phyloP scores from a whole-genome alignment of 1,284 basidiomycete species.

The Microbotryum silenes-acaulis region DNA sequence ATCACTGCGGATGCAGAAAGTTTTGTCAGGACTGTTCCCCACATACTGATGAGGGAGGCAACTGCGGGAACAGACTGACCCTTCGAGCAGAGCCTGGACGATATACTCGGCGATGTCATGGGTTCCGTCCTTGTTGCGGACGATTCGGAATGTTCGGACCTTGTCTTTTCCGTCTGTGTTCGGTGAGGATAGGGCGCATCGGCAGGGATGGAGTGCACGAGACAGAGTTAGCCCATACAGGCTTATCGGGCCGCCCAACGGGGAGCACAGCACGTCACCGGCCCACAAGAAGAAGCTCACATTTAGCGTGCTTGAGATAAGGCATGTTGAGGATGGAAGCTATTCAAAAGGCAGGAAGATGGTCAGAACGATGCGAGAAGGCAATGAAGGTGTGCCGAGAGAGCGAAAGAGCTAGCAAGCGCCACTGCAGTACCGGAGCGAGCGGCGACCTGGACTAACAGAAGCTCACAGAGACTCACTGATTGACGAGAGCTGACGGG shows the following conservation, averaged over 20 bases:
- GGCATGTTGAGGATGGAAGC: not conserved
- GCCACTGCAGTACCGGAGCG: too few relatives aligned
- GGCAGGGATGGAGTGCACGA: not conserved
- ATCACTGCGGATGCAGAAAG: conserved; percentile 5
- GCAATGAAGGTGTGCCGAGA: too few relatives aligned
- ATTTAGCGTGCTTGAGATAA: conserved; percentile 19
- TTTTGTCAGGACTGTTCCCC: conserved; percentile 25
- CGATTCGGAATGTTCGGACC: conserved; percentile 72
- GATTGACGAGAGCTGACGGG: too few relatives aligned
- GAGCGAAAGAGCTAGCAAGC: too few relatives aligned
- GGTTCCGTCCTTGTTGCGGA: conserved; percentile 49
- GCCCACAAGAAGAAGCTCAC: not conserved
- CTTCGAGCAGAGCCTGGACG: conserved; percentile 68
- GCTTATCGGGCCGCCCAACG: not conserved
- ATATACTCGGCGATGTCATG: conserved; percentile 68
- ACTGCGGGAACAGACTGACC: conserved; percentile 38
- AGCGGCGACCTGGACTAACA: too few relatives aligned
- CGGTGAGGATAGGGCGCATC: not conserved
- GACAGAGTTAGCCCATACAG: not conserved
- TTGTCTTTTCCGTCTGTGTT: conserved; percentile 66
- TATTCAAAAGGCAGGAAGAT: too few relatives aligned
- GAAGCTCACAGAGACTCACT: too few relatives aligned
- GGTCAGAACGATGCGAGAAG: too few relatives aligned
- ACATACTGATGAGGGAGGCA: not conserved
- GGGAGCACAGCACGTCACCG: not conserved